Evolutionary conservation across 345 rosid species (phyloP).

Genomic region (Populus davidiana): DNA sequence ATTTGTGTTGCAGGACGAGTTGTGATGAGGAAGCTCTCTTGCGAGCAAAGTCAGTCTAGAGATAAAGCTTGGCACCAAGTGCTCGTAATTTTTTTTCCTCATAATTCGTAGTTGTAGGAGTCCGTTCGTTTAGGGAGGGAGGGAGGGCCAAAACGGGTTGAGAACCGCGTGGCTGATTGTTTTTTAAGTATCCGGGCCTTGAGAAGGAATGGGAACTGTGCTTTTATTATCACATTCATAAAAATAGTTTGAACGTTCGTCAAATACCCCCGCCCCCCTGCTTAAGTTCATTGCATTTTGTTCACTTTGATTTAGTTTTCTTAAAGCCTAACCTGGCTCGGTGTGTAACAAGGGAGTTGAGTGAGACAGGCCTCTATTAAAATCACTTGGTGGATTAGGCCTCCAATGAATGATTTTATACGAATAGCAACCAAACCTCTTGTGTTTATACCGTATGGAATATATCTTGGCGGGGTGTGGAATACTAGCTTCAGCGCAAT

Average conservation of each 20-base stretch:
- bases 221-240: constrained; percentile 4
- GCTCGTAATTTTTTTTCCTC: neutral
- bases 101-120: constrained; percentile 5
- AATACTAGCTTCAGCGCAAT: too few relatives aligned
- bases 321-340: too few relatives aligned
- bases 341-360: too few relatives aligned
- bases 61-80: neutral
- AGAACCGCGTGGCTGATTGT: constrained; percentile 7
- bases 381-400: neutral
- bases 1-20: constrained; percentile 66
- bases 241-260: neutral
- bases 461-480: too few relatives aligned
- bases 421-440: too few relatives aligned
- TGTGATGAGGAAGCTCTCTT: constrained; percentile 38
- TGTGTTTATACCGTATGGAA: too few relatives aligned
- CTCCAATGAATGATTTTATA: neutral
- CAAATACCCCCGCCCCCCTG: neutral
- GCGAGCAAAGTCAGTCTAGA: neutral
- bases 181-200: neutral
- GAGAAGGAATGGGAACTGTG: neutral
- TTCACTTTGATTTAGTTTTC: neutral
- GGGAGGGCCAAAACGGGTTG: neutral
- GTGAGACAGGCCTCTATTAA: too few relatives aligned
- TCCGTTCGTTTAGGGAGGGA: neutral
- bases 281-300: neutral